phyloP scores from a whole-genome alignment of 345 rosid genomes.

The Eucalyptus viminalis region DNA sequence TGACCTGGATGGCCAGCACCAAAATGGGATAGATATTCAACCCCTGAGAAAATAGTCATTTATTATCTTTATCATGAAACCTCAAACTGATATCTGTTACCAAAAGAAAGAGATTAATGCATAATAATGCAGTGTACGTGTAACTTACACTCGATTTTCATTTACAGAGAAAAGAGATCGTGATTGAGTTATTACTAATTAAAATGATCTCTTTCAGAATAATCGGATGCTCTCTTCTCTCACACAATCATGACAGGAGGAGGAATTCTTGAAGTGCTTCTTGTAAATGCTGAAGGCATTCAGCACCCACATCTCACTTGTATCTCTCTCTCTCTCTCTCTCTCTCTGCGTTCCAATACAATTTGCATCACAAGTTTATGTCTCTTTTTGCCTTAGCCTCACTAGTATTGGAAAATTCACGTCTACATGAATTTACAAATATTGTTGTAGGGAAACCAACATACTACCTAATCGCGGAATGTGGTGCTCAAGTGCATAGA shows the following conservation, averaged over 20 bases:
- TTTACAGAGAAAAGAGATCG: not conserved
- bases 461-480: conserved; percentile 47
- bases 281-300: conserved; percentile 76
- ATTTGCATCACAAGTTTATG: not conserved
- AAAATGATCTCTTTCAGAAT: not conserved
- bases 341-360: not conserved
- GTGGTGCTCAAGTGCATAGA: conserved; percentile 45
- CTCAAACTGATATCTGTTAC: not conserved
- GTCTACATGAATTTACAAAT: not conserved
- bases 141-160: not conserved
- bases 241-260: conserved; percentile 23
- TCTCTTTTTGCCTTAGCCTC: not conserved
- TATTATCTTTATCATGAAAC: not conserved
- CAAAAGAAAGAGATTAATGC: not conserved
- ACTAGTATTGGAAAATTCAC: not conserved
- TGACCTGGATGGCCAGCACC: not conserved
- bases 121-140: not conserved
- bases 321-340: not conserved
- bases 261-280: conserved; percentile 65
- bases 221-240: not conserved
- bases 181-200: not conserved
- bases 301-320: conserved; percentile 56
- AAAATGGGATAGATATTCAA: not conserved
- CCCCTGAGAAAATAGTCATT: not conserved
- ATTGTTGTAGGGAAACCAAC: conserved; percentile 37